Percentiles rank a stretch among this genome's conserved stretches.
Conservation (phyloP, 495 filamentous ascomycete genomes). For the Talaromyces borbonicus region DNA sequence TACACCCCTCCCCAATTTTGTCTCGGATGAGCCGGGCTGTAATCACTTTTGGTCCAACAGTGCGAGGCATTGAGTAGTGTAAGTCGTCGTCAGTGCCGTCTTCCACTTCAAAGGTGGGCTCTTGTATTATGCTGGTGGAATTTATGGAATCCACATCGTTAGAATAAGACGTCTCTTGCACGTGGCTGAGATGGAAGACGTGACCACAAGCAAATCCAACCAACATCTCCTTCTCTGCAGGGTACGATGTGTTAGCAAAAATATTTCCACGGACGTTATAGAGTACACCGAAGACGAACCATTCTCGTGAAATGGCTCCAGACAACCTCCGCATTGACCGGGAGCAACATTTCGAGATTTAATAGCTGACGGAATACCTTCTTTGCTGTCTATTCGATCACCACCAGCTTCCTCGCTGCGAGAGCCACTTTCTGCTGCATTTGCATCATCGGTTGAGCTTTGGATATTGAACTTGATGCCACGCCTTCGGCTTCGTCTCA, state of each 20-base stretch:
- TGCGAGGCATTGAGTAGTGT: constrained; percentile 37
- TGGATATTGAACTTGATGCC: constrained; percentile 81
- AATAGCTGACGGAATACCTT: constrained; percentile 17
- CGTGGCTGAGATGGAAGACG: constrained; percentile 77
- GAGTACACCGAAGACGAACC: constrained; percentile 24
- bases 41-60: constrained; percentile 79
- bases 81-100: constrained; percentile 18
- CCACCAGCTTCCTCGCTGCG: constrained; percentile 12
- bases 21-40: constrained; percentile 72
- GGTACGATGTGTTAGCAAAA: constrained; percentile 10
- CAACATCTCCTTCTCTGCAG: constrained; percentile 62
- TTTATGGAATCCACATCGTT: constrained; percentile 27
- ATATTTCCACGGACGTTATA: background rate
- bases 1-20: constrained; percentile 59
- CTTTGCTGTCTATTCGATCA: constrained; percentile 28
- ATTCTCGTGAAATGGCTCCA: constrained; percentile 33
- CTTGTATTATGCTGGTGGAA: constrained; percentile 10
- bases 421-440: constrained; percentile 9
- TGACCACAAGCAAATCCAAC: constrained; percentile 90
- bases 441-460: background rate
- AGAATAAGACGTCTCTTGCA: constrained; percentile 42
- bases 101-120: constrained; percentile 8
- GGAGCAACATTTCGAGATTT: constrained; percentile 17
- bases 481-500: constrained; percentile 65
- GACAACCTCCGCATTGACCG: constrained; percentile 49